Evolutionary conservation across 2,329 filamentous ascomycete species (phyloP).

Genomic region (Escovopsis sp.): DNA sequence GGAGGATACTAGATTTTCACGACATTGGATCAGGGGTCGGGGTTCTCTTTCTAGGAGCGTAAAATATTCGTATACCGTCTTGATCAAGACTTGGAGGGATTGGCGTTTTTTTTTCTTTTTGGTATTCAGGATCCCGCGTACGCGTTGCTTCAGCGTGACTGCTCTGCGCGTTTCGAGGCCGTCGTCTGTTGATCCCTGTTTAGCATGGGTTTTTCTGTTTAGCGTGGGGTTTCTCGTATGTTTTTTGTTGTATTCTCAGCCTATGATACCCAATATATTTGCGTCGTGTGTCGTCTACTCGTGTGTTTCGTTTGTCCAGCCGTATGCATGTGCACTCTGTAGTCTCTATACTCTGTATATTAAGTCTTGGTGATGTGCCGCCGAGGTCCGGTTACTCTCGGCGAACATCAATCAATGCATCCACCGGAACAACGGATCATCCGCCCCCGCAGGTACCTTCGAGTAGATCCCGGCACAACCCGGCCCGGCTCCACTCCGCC

Average conservation of each 20-base stretch:
- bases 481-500: too few species aligned
- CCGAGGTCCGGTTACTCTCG: too few species aligned
- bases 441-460: too few species aligned
- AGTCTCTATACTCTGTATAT: conserved; percentile 2
- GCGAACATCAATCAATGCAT: too few species aligned
- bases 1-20: not conserved
- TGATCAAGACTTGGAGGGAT: conserved; percentile 1
- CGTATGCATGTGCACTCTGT: conserved; percentile 10
- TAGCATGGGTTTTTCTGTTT: conserved; percentile 1
- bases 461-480: too few species aligned
- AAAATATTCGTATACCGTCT: conserved; percentile 4
- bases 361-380: not conserved
- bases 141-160: conserved; percentile 1
- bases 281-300: conserved; percentile 8
- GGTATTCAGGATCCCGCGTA: not conserved
- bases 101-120: conserved; percentile 1
- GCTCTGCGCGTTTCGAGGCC: conserved; percentile 7
- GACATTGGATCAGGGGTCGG: too few species aligned
- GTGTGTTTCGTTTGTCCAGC: too few species aligned
- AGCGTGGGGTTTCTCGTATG: too few species aligned
- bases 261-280: conserved; percentile 7
- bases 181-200: too few species aligned
- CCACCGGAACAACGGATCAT: too few species aligned
- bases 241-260: not conserved
- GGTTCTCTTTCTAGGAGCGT: not conserved